phyloP scores from a whole-genome alignment of 164 flowering plant species.

The Magnolia sinica region DNA sequence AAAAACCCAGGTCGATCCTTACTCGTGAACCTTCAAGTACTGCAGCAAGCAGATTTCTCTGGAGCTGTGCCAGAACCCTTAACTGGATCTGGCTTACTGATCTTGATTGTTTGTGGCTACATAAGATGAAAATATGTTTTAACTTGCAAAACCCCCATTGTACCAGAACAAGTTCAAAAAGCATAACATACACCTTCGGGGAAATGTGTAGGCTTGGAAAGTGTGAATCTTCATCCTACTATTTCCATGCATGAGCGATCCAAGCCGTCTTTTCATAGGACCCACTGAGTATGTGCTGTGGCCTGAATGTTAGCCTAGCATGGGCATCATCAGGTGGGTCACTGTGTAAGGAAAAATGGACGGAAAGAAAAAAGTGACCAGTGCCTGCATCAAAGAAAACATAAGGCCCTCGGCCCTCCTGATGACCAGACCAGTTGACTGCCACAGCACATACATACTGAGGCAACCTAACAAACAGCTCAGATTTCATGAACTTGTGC shows the following conservation, averaged over 20 bases:
- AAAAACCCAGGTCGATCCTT: conserved; percentile 3
- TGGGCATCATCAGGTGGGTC: not conserved
- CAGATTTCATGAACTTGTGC: no score
- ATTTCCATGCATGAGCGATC: not conserved
- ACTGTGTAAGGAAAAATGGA: no score
- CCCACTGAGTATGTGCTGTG: not conserved
- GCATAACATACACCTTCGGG: not conserved
- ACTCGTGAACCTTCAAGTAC: conserved; percentile 15
- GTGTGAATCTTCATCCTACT: not conserved
- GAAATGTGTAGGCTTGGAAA: not conserved
- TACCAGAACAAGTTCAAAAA: not conserved
- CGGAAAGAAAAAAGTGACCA: no score
- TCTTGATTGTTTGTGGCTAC: conserved; percentile 49
- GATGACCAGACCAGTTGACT: no score
- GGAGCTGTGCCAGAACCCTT: conserved; percentile 28
- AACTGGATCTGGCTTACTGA: conserved; percentile 39
- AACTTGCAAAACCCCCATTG: not conserved
- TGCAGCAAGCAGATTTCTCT: conserved; percentile 47
- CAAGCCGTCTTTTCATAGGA: not conserved
- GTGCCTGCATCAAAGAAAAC: no score
- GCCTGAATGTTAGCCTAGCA: not conserved
- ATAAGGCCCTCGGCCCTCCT: no score
- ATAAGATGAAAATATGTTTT: not conserved
- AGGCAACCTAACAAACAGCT: no score
- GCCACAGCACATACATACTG: no score